These are phyloP conservation scores for Sporothrix euskadiensis DNA, from an alignment of 2,329 filamentous ascomycete species.

Conservation along the genomic window DNA sequence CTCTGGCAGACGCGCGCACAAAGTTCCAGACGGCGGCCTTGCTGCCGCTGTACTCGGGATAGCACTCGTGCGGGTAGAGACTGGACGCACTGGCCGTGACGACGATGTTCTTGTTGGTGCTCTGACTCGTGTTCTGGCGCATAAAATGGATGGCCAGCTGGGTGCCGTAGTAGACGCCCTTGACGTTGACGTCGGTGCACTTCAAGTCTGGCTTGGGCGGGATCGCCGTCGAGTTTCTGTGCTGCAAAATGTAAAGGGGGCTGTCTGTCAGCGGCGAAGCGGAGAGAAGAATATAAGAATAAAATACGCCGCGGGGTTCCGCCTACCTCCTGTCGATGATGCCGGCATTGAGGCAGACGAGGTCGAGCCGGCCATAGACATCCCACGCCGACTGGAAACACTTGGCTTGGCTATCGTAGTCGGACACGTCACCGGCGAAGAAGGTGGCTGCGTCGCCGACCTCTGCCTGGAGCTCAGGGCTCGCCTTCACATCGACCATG, in stretches of 20 bases:
- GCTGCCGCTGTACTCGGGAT: neutral
- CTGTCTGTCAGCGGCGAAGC: neutral
- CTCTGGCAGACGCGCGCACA: neutral
- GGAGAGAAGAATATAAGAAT: too few species aligned
- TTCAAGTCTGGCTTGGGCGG: neutral
- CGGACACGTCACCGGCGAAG: neutral
- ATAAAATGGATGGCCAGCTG: conserved; percentile 10
- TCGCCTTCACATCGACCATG: neutral
- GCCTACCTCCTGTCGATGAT: neutral
- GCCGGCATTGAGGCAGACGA: neutral
- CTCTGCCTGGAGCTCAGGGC: neutral
- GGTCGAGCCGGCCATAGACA: neutral
- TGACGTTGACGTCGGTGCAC: conserved; percentile 2
- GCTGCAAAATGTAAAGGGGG: neutral
- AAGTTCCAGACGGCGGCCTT: conserved; percentile 7
- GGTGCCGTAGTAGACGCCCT: neutral
- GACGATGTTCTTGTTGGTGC: neutral
- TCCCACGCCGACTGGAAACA: conserved; percentile 7
- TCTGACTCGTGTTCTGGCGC: neutral
- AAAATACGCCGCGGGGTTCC: too few species aligned
- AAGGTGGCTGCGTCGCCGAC: neutral
- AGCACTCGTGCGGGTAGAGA: neutral
- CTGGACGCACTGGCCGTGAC: neutral
- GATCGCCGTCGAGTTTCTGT: neutral
- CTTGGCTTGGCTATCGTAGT: conserved; percentile 11